Conservation (phyloP, 1,284 basidiomycete species). For the Ceratobasidium sp. region DNA sequence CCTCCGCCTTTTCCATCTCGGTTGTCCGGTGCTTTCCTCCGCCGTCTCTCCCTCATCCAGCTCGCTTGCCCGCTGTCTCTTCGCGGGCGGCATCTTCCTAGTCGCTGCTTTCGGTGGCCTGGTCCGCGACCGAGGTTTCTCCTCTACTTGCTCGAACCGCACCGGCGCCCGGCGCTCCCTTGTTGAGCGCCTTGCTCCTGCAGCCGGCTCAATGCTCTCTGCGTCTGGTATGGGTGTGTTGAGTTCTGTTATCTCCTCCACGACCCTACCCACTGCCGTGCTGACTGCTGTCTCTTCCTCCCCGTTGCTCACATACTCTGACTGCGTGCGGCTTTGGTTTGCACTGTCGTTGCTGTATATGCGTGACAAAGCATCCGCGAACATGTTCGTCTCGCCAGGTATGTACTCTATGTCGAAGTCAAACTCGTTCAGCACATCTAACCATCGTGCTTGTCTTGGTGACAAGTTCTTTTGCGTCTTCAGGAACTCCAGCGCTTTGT, state of each 20-base stretch:
- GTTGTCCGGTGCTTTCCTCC: too few relatives aligned
- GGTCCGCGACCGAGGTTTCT: too few relatives aligned
- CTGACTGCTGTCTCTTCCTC: slow-evolving; percentile 46
- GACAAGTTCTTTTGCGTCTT: slow-evolving; percentile 52
- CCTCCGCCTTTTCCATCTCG: not conserved
- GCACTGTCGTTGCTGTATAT: slow-evolving; percentile 51
- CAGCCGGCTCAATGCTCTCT: too few relatives aligned
- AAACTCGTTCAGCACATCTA: slow-evolving; percentile 52
- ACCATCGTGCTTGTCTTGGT: slow-evolving; percentile 52
- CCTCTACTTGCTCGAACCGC: slow-evolving; percentile 6
- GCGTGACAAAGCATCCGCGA: slow-evolving; percentile 53
- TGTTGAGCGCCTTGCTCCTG: not conserved
- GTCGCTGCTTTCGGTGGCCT: too few relatives aligned
- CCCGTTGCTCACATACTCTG: slow-evolving; percentile 48
- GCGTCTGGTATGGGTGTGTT: too few relatives aligned
- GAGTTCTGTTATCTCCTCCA: too few relatives aligned
- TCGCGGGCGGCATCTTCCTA: too few relatives aligned
- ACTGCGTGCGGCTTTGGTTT: slow-evolving; percentile 47
- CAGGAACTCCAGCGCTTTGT: slow-evolving; percentile 51
- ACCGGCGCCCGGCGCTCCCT: not conserved
- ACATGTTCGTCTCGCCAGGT: slow-evolving; percentile 47
- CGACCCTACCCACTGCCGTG: too few relatives aligned
- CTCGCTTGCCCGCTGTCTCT: too few relatives aligned
- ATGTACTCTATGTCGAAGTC: slow-evolving; percentile 49
- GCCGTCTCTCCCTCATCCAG: too few relatives aligned